Evolutionary conservation across 2,329 filamentous ascomycete species (phyloP), one percentile per base, ranked within the genome.

Genomic region (Huntiella moniliformis): DNA sequence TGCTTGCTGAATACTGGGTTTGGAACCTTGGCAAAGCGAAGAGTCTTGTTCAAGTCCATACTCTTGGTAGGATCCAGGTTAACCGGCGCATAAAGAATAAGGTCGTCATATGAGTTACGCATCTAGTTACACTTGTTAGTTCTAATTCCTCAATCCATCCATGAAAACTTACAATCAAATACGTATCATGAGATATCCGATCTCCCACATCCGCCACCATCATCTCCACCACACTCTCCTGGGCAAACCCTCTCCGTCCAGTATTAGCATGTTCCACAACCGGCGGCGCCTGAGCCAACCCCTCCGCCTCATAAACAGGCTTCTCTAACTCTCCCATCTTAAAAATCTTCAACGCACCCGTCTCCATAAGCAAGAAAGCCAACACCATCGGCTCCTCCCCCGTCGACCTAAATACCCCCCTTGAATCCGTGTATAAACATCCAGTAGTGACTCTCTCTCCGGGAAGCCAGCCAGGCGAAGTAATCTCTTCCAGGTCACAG

Each of bases 181-280:
- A 84, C 5, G 88, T 85, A 2, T 72, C 74, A 50, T 73, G 77
- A 16, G 70, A 68, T 7, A 74, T 75, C 4, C 68, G 63, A 55
- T 94, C 84, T 18, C 91, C 91, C 10, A 98, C 70, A 52, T 96
- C 80, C 32, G 86, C 79, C 4, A 95, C 73, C 5, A 94, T 57
- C 4, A 94, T 72, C 59, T 98, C 88, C 0, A 76, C 74, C 5
- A 98, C 60, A 0, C 66, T 70, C 54, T 91, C 86, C 54, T 79
- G 80, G 5, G 73, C 72, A 16, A 77, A 77, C 40, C 79, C 77
- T 55, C 84, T 75, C 53, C 82, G 74, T 3, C 74, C 71, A 1
- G 73, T 66, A 0, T 73, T 65, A 54, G 78, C 81, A 4, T 74
- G 63, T 1, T 81, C 82, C 18, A 96, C 64, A 7, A 82, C 68